Percentiles rank a stretch among this genome's conserved stretches.
These are phyloP conservation scores for Paramecium sonneborni DNA, from an alignment of 73 alveolate species.

Conservation along the genomic window DNA sequence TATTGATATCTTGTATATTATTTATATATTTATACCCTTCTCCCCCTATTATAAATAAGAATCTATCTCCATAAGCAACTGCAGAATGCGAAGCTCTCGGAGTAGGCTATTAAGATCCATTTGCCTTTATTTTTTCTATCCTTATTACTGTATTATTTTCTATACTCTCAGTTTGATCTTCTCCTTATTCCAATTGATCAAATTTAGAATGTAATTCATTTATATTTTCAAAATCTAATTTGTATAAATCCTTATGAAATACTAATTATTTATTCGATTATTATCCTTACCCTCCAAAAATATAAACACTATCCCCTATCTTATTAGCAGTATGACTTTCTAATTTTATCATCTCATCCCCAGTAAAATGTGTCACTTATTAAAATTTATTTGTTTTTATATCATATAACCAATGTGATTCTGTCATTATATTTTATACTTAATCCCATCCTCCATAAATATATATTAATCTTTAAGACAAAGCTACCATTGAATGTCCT, in stretches of 20 bases:
- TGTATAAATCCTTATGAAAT: constrained; percentile 59
- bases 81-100: constrained; percentile 62
- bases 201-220: not conserved
- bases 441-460: constrained; percentile 67
- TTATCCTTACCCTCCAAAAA: constrained; percentile 64
- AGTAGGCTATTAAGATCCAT: constrained; percentile 44
- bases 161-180: not conserved
- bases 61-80: constrained; percentile 53
- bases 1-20: not conserved
- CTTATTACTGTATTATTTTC: not conserved
- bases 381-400: constrained; percentile 4
- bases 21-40: constrained; percentile 32
- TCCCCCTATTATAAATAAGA: constrained; percentile 63
- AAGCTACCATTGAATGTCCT: constrained; percentile 64
- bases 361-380: not conserved
- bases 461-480: constrained; percentile 9
- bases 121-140: constrained; percentile 57
- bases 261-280: not conserved
- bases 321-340: constrained; percentile 61
- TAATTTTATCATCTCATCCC: constrained; percentile 17
- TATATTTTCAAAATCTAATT: constrained; percentile 53
- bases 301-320: constrained; percentile 50
- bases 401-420: constrained; percentile 42
- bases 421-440: constrained; percentile 36
- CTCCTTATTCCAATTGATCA: not conserved